Evolutionary conservation across 2,329 filamentous ascomycete species (phyloP), one percentile per base, ranked within the genome.

Genomic region (Botrytis medusae): DNA sequence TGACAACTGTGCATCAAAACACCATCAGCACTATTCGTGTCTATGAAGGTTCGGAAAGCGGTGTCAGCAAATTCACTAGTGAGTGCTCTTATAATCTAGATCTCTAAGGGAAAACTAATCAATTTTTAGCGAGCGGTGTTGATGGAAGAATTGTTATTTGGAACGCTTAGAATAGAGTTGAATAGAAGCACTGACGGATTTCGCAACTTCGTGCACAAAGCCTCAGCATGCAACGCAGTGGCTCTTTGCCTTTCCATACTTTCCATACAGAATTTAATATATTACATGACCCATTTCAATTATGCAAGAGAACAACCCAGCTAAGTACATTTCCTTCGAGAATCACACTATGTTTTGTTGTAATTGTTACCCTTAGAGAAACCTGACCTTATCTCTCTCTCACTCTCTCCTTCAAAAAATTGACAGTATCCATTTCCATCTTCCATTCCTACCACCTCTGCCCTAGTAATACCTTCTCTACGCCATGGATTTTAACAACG

Each of bases 1-100:
- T 99, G 78, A 96, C 94, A 85, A 98, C 96, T 18, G 90, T 96
- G 64, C 96, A 99, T 84, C 96, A 99, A 82, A 99, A 99, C 84
- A 97, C 95, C 40, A 93, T 99, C 81, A 94, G 89, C 80, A 97
- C 91, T 2, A 86, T 99, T 69, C 89, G 96, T 61, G 87, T 89
- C 32, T 98, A 92, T 81, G 89, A 94, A 79, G 88, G 88, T 72
- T 85, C 86, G 60, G 90, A 88, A 46, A 89, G 87, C 64, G 84
- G 83, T 61, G 90, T 97, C 16, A 88, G 84, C 74, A 94, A 95
- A 83, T 95, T 98, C 79, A 97, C 92, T 84, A 96, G 93, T 94
- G 89, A 90, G 92, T 88, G 78, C 51, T 74, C 71, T 37, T 18
- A 68, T 61, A 59, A 61, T 29, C 12, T 71, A 40, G 34, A 37